Conservation (phyloP, 1,139 yeast genomes). For the Sugiyamaella xylanicola region DNA sequence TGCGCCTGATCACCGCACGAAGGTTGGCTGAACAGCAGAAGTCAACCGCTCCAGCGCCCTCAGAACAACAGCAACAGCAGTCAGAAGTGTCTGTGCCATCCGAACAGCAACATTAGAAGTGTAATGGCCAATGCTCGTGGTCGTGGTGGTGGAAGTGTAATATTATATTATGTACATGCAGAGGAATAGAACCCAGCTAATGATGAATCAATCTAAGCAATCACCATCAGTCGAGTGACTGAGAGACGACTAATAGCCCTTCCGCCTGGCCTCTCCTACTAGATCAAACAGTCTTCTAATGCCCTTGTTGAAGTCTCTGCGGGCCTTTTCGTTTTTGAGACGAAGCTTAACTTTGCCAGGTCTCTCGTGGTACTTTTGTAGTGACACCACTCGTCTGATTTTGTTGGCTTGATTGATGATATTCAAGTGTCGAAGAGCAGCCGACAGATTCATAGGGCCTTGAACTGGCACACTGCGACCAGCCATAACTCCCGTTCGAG, state of each 20-base stretch:
- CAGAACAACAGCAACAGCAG: background rate
- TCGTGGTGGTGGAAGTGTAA: too few relatives aligned
- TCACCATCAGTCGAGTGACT: conserved; percentile 18
- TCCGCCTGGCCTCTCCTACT: conserved; percentile 43
- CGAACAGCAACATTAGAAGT: background rate
- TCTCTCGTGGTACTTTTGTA: conserved; percentile 41
- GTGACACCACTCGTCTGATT: conserved; percentile 34
- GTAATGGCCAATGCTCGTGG: too few relatives aligned
- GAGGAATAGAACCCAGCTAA: background rate
- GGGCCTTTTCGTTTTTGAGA: conserved; percentile 38
- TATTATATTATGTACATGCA: conserved; percentile 12
- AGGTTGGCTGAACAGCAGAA: background rate
- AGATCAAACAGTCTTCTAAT: conserved; percentile 41
- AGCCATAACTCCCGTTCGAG: conserved; percentile 42
- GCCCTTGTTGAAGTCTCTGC: conserved; percentile 41
- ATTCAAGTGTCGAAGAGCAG: conserved; percentile 37
- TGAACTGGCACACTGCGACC: conserved; percentile 38
- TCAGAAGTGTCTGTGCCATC: background rate
- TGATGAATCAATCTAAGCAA: background rate
- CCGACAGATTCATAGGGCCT: conserved; percentile 31
- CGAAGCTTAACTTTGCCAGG: conserved; percentile 43
- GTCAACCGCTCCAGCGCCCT: too few relatives aligned
- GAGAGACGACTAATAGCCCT: conserved; percentile 40
- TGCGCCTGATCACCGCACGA: conserved; percentile 30
- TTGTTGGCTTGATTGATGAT: conserved; percentile 37